phyloP scores from a whole-genome alignment of 768 basidiomycete species.

The Amanita polypyramis region DNA sequence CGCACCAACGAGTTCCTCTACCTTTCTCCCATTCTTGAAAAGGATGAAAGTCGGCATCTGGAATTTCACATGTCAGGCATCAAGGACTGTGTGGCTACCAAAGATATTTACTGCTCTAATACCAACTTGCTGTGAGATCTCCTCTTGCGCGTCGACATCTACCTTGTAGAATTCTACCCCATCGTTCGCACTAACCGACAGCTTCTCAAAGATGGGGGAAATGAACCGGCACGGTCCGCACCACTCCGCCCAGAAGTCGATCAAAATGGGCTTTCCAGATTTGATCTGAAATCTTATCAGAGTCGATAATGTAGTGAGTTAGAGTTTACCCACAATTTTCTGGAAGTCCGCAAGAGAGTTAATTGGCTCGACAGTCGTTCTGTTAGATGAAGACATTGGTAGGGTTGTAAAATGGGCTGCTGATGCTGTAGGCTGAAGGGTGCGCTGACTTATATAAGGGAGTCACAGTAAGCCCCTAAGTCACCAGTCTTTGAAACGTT shows the following conservation, averaged over 20 bases:
- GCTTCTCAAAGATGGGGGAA: conserved; percentile 52
- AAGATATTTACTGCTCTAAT: conserved; percentile 45
- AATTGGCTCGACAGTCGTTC: conserved; percentile 30
- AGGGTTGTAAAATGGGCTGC: neutral
- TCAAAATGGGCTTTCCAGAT: conserved; percentile 33
- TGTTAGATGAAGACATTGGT: neutral
- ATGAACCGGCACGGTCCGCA: conserved; percentile 63
- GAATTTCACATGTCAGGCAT: neutral
- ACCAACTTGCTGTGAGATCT: conserved; percentile 46
- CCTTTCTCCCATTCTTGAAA: conserved; percentile 26
- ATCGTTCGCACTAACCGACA: conserved; percentile 24
- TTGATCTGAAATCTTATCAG: conserved; percentile 26
- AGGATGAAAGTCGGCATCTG: conserved; percentile 35
- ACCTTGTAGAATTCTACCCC: conserved; percentile 63
- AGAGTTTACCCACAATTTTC: conserved; percentile 27
- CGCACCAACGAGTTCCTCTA: conserved; percentile 37
- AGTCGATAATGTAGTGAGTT: neutral
- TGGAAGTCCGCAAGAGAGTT: conserved; percentile 28
- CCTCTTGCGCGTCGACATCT: conserved; percentile 50
- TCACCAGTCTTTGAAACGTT: no score
- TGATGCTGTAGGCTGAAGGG: neutral
- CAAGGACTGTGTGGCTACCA: neutral
- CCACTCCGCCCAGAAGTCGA: conserved; percentile 77
- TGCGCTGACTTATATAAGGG: no score
- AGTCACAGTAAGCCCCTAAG: no score